Conservation (phyloP, 2,329 filamentous ascomycete genomes). For the Ascochyta fabae region DNA sequence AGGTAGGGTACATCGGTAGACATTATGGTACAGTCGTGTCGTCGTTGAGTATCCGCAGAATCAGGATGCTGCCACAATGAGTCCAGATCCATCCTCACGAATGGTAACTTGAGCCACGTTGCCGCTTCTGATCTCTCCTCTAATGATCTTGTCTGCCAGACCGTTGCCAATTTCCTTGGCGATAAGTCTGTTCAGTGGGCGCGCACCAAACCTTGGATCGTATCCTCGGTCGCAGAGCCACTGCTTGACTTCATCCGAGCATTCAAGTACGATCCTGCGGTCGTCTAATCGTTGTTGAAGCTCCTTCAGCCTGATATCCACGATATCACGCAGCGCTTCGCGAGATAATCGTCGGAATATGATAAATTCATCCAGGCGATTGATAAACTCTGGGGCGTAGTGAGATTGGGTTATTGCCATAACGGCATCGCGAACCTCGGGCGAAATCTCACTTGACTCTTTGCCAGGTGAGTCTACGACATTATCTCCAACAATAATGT, state of each 20-base stretch:
- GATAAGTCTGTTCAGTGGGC: slow-evolving; percentile 89
- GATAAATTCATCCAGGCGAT: slow-evolving; percentile 96
- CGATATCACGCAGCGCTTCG: slow-evolving; percentile 83
- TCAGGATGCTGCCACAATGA: slow-evolving; percentile 29
- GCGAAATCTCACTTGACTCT: slow-evolving; percentile 69
- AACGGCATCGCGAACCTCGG: slow-evolving; percentile 76
- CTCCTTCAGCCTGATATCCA: slow-evolving; percentile 88
- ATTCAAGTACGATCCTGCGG: slow-evolving; percentile 77
- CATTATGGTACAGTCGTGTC: slow-evolving; percentile 31
- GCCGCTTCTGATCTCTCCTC: slow-evolving; percentile 78
- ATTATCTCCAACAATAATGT: slow-evolving; percentile 83
- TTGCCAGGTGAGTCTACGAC: slow-evolving; percentile 65
- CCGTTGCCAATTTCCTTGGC: slow-evolving; percentile 87
- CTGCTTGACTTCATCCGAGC: slow-evolving; percentile 73
- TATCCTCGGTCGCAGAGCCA: slow-evolving; percentile 93
- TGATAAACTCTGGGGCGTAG: slow-evolving; percentile 93
- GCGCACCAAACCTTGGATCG: slow-evolving; percentile 87
- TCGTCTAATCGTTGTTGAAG: slow-evolving; percentile 84
- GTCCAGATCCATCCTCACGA: slow-evolving; percentile 56
- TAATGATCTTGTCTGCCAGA: slow-evolving; percentile 89
- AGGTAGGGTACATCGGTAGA: neutral
- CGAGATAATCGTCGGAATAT: slow-evolving; percentile 87
- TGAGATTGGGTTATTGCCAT: slow-evolving; percentile 81
- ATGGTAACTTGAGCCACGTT: slow-evolving; percentile 75
- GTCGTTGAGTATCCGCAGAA: slow-evolving; percentile 18